phyloP scores from a whole-genome alignment of 352 stramenopile species.

The Phytophthora pluvialis region DNA sequence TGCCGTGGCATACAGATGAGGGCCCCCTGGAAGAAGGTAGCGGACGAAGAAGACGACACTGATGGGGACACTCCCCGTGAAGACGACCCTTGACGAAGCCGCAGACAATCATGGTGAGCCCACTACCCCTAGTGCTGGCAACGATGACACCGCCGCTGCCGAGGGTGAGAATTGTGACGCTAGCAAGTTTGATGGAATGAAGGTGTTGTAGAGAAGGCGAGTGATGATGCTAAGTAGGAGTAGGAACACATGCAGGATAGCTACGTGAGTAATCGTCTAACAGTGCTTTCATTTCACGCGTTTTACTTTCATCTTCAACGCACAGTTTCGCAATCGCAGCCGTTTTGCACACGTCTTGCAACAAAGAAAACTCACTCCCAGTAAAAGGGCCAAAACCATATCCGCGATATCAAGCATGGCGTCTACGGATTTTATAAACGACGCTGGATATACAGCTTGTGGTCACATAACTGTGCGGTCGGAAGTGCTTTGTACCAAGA shows the following conservation, averaged over 20 bases:
- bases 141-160: not conserved
- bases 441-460: not conserved
- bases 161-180: too few relatives aligned
- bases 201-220: not conserved
- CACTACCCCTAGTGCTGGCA: too few relatives aligned
- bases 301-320: not conserved
- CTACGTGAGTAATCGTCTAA: not conserved
- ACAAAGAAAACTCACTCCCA: not conserved
- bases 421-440: not conserved
- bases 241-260: not conserved
- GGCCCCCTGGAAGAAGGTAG: not conserved
- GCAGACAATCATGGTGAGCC: too few relatives aligned
- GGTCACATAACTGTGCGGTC: not conserved
- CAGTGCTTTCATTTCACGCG: not conserved
- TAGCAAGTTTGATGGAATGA: not conserved
- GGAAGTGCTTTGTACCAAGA: not conserved
- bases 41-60: not conserved
- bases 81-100: not conserved
- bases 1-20: slow-evolving; percentile 7
- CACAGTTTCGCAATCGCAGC: not conserved
- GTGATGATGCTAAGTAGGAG: too few relatives aligned
- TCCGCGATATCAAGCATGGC: slow-evolving; percentile 1
- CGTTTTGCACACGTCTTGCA: not conserved
- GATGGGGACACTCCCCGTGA: not conserved
- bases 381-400: slow-evolving; percentile 1